phyloP scores from a whole-genome alignment of 768 basidiomycete genomes.

The Suillus clintonianus region DNA sequence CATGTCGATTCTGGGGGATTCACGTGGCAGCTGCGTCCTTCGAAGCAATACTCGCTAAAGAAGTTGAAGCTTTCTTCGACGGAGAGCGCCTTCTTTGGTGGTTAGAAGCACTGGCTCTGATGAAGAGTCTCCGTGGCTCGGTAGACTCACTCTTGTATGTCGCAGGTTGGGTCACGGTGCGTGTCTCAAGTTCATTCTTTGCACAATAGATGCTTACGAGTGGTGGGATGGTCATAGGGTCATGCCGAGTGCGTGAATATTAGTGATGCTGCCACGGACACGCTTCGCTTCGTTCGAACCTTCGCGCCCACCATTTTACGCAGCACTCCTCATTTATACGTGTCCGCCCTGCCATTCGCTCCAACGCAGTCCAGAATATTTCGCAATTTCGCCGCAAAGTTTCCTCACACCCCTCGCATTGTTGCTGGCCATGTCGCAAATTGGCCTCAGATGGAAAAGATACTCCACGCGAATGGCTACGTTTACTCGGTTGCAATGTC shows the following conservation, averaged over 20 bases:
- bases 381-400: constrained; percentile 15
- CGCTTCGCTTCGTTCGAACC: constrained; percentile 8
- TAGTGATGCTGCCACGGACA: constrained; percentile 3
- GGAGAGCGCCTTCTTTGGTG: constrained; percentile 2
- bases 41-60: constrained; percentile 2
- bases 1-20: constrained; percentile 33
- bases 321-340: constrained; percentile 25
- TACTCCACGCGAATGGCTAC: neutral
- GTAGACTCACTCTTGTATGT: neutral
- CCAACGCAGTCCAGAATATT: constrained; percentile 21
- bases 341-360: constrained; percentile 26
- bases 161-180: neutral
- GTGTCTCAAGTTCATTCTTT: neutral
- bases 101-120: constrained; percentile 4
- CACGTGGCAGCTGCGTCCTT: constrained; percentile 22
- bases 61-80: constrained; percentile 23
- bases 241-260: neutral
- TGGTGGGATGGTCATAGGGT: neutral
- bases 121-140: constrained; percentile 12
- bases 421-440: neutral
- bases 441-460: constrained; percentile 1
- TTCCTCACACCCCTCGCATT: neutral
- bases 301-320: constrained; percentile 14
- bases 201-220: neutral
- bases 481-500: neutral